phyloP scores from a whole-genome alignment of 495 filamentous ascomycete genomes.

The Podospora anserina region DNA sequence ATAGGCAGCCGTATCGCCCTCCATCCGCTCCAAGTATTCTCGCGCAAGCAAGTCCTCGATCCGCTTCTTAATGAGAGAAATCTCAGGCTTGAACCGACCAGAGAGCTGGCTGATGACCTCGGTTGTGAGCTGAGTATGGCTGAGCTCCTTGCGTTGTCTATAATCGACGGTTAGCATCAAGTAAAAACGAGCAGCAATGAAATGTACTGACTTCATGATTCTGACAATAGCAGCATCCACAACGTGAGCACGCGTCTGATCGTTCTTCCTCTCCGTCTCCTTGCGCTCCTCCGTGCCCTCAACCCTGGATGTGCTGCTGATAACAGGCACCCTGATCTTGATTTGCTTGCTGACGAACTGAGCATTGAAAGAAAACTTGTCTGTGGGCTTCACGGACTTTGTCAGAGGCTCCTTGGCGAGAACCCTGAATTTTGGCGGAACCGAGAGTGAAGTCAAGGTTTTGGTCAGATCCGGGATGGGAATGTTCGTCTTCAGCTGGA shows the following conservation, averaged over 20 bases:
- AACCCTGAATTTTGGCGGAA: constrained; percentile 80
- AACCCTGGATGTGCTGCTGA: constrained; percentile 79
- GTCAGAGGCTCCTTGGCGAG: constrained; percentile 79
- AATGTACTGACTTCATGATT: constrained; percentile 82
- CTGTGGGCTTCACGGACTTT: constrained; percentile 74
- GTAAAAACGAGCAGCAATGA: constrained; percentile 4
- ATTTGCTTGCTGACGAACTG: constrained; percentile 76
- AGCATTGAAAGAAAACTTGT: constrained; percentile 81
- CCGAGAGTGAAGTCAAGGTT: constrained; percentile 78
- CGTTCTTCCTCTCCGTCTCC: constrained; percentile 84
- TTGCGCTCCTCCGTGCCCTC: constrained; percentile 80
- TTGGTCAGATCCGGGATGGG: constrained; percentile 71
- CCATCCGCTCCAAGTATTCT: constrained; percentile 89
- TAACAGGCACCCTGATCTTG: constrained; percentile 67
- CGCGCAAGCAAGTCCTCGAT: constrained; percentile 89
- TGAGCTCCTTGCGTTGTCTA: constrained; percentile 84
- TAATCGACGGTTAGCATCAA: constrained; percentile 9
- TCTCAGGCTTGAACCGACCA: constrained; percentile 80
- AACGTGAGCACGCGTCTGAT: constrained; percentile 68
- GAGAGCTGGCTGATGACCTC: constrained; percentile 82
- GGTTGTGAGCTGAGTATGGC: constrained; percentile 74
- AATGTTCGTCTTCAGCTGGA: constrained; percentile 81
- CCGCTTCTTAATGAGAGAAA: constrained; percentile 87
- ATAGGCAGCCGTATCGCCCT: constrained; percentile 68
- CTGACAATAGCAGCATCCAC: constrained; percentile 90